Base-by-base conservation (phyloP, 208 protist species). In the Leishmania amazonensis region DNA sequence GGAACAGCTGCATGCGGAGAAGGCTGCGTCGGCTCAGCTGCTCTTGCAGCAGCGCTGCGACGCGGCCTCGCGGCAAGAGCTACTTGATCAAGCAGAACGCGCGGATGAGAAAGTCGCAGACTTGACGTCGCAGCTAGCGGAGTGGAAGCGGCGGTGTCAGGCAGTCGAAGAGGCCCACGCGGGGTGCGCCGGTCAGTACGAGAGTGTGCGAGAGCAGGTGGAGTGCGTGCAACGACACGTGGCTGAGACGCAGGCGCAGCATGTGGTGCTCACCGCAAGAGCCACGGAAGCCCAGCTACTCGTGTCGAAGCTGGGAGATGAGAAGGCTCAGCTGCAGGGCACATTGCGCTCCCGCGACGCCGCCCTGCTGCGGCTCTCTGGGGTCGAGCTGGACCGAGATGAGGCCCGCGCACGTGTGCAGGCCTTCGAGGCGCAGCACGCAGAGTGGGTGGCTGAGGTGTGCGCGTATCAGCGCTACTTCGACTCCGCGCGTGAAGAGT, bases 1-100 rank as follows among this genome's bases (percentile, higher is more conserved):
- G 11, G 85, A 75, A 28, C 79, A 89, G 78, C 80, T 84, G 53
- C 83, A 86, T 47, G 77, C 60, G 0, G 85, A 88, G 21, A 51
- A 75, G 7, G 70, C 75, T 24, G 73, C 65, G 6, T 67, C 71
- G 38, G 77, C 81, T 40, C 86, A 90, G 64, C 68, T 93, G 17
- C 85, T 72, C n/a, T 40, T 84, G 4, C 80, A 88, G 28, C 75
- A 79, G 13, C 85, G 83, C n/a, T 79, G 79, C 49, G 77, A 79
- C 64, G 78, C 64, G 1, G 83, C 81, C 8, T 24, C 77, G 19
- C 4, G 86, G 15, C 83, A 81, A 35, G 49, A 65, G 6, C 45
- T 76, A 8, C 51, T 83, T 5, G 76, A 83, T 28, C 68, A 79
- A n/a, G n/a, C 57, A 24, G 76, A 54, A 35, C 79, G 82, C 40